Evolutionary conservation across 768 basidiomycete genomes (phyloP), one percentile per base, ranked within the genome.

Genomic region (Lactifluus volemus): DNA sequence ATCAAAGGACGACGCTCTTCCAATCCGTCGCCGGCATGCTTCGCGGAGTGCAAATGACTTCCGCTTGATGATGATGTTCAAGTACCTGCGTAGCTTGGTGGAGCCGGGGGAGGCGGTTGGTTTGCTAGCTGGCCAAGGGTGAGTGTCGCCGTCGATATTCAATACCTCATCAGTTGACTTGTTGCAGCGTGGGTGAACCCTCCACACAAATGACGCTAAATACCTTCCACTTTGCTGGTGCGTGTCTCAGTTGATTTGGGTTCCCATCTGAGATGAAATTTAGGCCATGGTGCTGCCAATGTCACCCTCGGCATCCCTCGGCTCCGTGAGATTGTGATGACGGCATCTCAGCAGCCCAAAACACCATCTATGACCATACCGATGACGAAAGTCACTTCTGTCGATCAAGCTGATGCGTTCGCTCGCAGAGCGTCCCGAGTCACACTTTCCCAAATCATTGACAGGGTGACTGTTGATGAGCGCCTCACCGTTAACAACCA

Each of bases 131-230:
- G 96, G 96, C 17, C 97, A 99, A 78, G 92, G 95, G 96, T 95
- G 73, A 65, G 82, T 25, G 15, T 14, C 4, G 19, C 30, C 19
- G 30, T 63, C n/a, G n/a, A 56, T 15, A 8, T 32, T 21, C 11
- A 5, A 32, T 29, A 14, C 15, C 8, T 19, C n/a, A 19, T 48
- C 39, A 38, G 45, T 45, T 57, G 50, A 54, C 55, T 38, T 7
- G 38, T 51, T 55, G 8, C 61, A 98, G 97, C 75, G 84, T 99
- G 47, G 97, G 97, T 54, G 97, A 99, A 73, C 97, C 97, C 5
- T 99, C 97, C 15, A 99, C 97, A 0, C 97, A 99, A 72, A 99
- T 99, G 97, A 99, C 97, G 9, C 76, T 99, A 64, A 99, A 99
- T 72, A 99, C 97, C 12, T 99, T 99, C 84, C 97, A 99, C 77